phyloP scores from a whole-genome alignment of 2,329 filamentous ascomycete genomes.

The Colletotrichum salicis region DNA sequence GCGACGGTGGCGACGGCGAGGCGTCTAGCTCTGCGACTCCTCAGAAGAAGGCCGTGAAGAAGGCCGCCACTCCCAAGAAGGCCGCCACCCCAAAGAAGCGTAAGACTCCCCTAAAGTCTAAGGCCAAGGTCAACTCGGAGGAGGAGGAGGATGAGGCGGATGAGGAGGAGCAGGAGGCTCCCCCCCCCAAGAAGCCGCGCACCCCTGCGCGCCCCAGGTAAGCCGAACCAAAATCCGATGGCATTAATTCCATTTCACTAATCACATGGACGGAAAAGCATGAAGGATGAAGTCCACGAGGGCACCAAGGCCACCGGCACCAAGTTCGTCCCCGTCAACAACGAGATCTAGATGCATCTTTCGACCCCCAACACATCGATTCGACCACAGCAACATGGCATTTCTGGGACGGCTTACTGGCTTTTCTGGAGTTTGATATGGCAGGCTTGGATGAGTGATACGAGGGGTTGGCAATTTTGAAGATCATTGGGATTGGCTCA shows the following conservation, averaged over 20 bases:
- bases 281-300: not conserved
- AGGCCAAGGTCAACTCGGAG: constrained; percentile 6
- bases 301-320: not conserved
- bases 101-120: constrained; percentile 39
- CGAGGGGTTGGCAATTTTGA: not conserved
- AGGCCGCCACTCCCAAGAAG: constrained; percentile 21
- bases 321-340: not conserved
- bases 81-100: constrained; percentile 44
- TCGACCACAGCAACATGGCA: not conserved
- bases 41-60: constrained; percentile 30
- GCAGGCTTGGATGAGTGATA: not conserved
- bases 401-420: not conserved
- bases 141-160: constrained; percentile 42
- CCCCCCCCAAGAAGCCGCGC: constrained; percentile 36
- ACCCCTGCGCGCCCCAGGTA: constrained; percentile 9
- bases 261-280: not conserved
- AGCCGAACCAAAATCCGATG: not conserved
- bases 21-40: constrained; percentile 1
- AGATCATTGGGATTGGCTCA: not conserved
- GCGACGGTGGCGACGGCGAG: constrained; percentile 30
- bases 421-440: not conserved
- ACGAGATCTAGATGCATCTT: constrained; percentile 32
- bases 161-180: constrained; percentile 40
- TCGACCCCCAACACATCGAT: not conserved
- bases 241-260: not conserved